Evolutionary conservation across 1,139 yeast species (phyloP), one percentile per base, ranked within the genome.

Genomic region (Diutina neorugosa): DNA sequence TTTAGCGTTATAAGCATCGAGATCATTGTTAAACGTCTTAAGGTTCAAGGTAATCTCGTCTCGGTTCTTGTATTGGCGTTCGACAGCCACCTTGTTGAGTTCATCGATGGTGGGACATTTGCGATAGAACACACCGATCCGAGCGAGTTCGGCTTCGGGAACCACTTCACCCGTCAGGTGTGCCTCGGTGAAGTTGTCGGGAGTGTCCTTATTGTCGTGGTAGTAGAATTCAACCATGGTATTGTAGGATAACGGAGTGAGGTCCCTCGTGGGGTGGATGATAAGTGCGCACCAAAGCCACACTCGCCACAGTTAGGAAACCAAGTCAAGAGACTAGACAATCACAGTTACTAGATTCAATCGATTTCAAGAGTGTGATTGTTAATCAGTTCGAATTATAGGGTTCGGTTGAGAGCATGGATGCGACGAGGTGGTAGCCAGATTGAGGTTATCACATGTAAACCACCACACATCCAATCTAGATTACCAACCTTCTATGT

Each of bases 41-140:
- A 81, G 77, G 40, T 81, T 78, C 54, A 93, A 76, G 51, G 70
- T 70, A 34, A 93, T 80, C 53, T 71, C 75, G 67, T 93, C 98
- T 57, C 96, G 71, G 68, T 90, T 90, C 65, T 81, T 85, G 70
- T 93, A 93, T 41, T 76, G 66, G 56, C 98, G 77, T 58, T 85
- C 76, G 18, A 61, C 58, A 14, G 97, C 96, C 27, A 93, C 64
- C 16, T 63, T 66, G 62, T 91, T 77, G 52, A 91, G 89, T 40
- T 80, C 79, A 2, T 74, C 83, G 16, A 70, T 64, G 16, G 77
- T 71, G 34, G 74, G 73, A 49, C 82, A 71, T 53, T 80, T 69
- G 61, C 69, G 77, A 64, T 89, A 86, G 44, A 83, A 65, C 1
- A 90, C 96, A 0, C 97, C 97, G 25, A 90, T 61, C 49, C 71